Conservation (phyloP, 208 protist species). For the Acanthamoeba lugdunensis region DNA sequence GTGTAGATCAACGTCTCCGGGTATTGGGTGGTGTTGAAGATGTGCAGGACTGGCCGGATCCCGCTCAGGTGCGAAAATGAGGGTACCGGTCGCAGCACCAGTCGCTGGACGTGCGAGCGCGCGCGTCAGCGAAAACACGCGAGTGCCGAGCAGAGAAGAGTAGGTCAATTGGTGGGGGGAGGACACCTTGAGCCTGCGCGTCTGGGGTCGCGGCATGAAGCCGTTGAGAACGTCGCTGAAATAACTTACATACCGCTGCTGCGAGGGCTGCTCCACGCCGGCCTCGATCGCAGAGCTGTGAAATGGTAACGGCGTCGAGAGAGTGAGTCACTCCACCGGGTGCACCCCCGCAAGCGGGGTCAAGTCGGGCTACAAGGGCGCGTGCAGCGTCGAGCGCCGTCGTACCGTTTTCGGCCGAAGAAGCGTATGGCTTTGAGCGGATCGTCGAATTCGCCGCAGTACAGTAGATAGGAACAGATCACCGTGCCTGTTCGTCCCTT, state of each 20-base stretch:
- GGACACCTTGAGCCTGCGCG: neutral
- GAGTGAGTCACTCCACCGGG: neutral
- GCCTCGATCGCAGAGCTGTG: constrained; percentile 13
- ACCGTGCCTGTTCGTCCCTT: constrained; percentile 79
- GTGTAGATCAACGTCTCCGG: constrained; percentile 7
- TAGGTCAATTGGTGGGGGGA: too few species aligned
- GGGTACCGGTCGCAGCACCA: constrained; percentile 14
- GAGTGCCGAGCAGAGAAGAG: too few species aligned
- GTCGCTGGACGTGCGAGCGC: neutral
- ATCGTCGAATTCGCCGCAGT: constrained; percentile 57
- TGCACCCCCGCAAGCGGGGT: too few species aligned
- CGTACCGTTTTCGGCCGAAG: constrained; percentile 40
- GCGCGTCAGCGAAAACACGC: too few species aligned
- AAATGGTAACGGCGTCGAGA: too few species aligned
- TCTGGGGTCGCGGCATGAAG: constrained; percentile 1
- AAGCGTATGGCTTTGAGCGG: constrained; percentile 22
- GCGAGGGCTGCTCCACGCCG: constrained; percentile 37
- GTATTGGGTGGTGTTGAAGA: constrained; percentile 10
- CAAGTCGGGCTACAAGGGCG: too few species aligned
- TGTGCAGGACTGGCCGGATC: neutral
- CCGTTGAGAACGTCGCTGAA: constrained; percentile 1
- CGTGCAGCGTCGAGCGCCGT: too few species aligned
- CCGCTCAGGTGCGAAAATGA: constrained; percentile 12
- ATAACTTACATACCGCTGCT: constrained; percentile 21
- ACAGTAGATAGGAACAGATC: constrained; percentile 71